These are phyloP conservation scores for Telopea speciosissima DNA, from an alignment of 177 flowering plant species.

Conservation along the genomic window DNA sequence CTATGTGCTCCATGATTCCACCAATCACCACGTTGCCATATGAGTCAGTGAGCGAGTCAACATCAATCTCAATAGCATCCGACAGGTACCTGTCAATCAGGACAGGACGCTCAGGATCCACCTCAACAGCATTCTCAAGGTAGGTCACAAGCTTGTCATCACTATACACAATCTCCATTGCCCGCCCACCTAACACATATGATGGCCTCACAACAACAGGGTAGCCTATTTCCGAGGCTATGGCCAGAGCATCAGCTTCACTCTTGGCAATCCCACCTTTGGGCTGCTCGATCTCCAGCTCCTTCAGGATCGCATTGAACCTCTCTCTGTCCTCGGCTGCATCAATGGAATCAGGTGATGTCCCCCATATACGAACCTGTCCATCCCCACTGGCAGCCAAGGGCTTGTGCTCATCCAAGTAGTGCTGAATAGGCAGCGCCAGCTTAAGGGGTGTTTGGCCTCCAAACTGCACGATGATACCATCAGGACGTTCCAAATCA, in stretches of 20 bases:
- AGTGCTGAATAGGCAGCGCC: slow-evolving; percentile 76
- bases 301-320: slow-evolving; percentile 74
- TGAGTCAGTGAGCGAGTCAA: slow-evolving; percentile 79
- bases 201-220: slow-evolving; percentile 96
- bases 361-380: slow-evolving; percentile 82
- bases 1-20: slow-evolving; percentile 98
- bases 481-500: slow-evolving; percentile 86
- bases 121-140: slow-evolving; percentile 82
- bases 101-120: slow-evolving; percentile 89
- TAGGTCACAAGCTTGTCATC: slow-evolving; percentile 73
- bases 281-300: slow-evolving; percentile 80
- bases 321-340: slow-evolving; percentile 96
- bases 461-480: slow-evolving; percentile 96
- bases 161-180: slow-evolving; percentile 91
- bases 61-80: slow-evolving; percentile 95
- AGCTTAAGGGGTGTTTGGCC: slow-evolving; percentile 94
- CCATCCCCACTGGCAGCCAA: slow-evolving; percentile 58
- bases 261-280: slow-evolving; percentile 94
- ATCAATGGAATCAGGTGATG: slow-evolving; percentile 93
- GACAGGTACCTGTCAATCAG: slow-evolving; percentile 75
- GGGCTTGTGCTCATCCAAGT: slow-evolving; percentile 63
- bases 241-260: slow-evolving; percentile 73
- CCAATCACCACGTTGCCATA: slow-evolving; percentile 92
- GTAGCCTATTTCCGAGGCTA: slow-evolving; percentile 75
- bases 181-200: slow-evolving; percentile 91